phyloP scores from a whole-genome alignment of 352 stramenopile species.

The Pythium insidiosum region DNA sequence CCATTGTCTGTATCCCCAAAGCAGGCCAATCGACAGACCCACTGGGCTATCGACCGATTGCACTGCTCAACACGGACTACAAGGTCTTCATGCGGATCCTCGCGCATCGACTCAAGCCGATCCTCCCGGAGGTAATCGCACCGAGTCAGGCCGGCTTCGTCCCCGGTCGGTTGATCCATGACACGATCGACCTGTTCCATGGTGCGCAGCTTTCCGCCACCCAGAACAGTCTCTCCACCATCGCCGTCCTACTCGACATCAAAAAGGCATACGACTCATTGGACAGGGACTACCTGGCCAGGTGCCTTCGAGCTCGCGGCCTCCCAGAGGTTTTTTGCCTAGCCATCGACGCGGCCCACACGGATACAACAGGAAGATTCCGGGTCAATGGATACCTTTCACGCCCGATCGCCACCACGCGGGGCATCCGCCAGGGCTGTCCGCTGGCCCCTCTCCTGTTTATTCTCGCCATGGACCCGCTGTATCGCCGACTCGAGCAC shows the following conservation, averaged over 20 bases:
- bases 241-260: slow-evolving; percentile 4
- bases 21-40: neutral
- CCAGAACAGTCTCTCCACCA: neutral
- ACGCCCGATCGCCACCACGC: neutral
- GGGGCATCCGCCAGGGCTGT: slow-evolving; percentile 5
- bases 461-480: slow-evolving; percentile 1
- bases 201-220: neutral
- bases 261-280: slow-evolving; percentile 5
- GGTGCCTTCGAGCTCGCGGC: neutral
- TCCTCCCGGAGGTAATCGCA: neutral
- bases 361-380: neutral
- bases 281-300: neutral
- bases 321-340: neutral
- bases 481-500: neutral
- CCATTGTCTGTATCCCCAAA: neutral
- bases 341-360: neutral
- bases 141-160: slow-evolving; percentile 1
- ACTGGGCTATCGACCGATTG: neutral
- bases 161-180: neutral
- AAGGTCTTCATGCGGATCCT: slow-evolving; percentile 1
- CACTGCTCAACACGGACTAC: slow-evolving; percentile 7
- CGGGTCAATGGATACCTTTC: neutral
- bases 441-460: slow-evolving; percentile 4
- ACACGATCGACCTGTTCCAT: neutral
- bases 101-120: neutral